phyloP scores from a whole-genome alignment of 2,329 filamentous ascomycete genomes.

The Fusarium pilosicola region DNA sequence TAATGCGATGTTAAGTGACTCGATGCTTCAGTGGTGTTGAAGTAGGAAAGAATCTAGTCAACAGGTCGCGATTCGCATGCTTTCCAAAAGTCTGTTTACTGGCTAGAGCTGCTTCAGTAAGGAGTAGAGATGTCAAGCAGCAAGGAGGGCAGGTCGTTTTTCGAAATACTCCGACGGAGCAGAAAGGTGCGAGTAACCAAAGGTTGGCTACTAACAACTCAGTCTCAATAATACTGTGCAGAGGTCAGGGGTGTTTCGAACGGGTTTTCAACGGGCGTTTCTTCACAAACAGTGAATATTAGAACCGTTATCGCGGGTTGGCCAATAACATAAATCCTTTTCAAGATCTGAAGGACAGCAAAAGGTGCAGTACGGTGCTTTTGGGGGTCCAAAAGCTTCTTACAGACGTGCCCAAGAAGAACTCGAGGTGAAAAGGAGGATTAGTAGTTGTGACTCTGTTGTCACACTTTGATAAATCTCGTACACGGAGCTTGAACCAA shows the following conservation, averaged over 20 bases:
- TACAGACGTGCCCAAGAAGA: not conserved
- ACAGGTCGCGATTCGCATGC: constrained; percentile 37
- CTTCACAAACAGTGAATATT: constrained; percentile 23
- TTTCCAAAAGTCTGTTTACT: constrained; percentile 23
- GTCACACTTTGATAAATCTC: constrained; percentile 27
- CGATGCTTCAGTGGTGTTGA: constrained; percentile 15
- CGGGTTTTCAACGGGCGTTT: constrained; percentile 26
- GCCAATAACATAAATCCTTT: constrained; percentile 24
- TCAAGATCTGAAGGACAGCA: constrained; percentile 31
- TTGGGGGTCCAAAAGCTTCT: not conserved
- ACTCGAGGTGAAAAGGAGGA: not conserved
- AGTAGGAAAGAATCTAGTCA: constrained; percentile 4
- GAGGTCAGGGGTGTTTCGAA: constrained; percentile 20
- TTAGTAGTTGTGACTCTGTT: constrained; percentile 11
- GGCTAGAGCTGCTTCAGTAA: constrained; percentile 2
- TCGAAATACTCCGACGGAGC: constrained; percentile 10
- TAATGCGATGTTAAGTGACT: constrained; percentile 3
- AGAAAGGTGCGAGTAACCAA: constrained; percentile 13
- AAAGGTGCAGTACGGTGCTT: constrained; percentile 15
- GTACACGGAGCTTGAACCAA: constrained; percentile 27
- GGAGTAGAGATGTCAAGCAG: constrained; percentile 4
- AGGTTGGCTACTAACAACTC: not conserved
- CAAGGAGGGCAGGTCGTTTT: constrained; percentile 7
- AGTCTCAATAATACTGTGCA: constrained; percentile 1
- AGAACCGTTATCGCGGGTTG: constrained; percentile 21